Percentiles rank a stretch among this genome's conserved stretches.
Evolutionary conservation across 2,329 filamentous ascomycete genomes (phyloP).

Genomic region (Pseudophaeomoniella oleicola): DNA sequence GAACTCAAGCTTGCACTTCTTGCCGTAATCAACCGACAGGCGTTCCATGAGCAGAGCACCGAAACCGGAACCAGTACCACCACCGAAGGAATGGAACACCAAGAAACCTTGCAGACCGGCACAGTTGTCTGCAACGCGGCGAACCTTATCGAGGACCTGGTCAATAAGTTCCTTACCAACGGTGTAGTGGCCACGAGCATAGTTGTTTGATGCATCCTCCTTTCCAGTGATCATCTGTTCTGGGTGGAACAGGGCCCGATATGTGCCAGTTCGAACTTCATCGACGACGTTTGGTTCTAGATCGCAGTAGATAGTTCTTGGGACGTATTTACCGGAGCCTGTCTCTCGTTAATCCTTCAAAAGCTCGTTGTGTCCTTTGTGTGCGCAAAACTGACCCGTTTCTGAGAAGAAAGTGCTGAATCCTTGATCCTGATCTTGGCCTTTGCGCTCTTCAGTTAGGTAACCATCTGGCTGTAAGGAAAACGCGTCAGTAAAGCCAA

Average conservation of each 20-base stretch:
- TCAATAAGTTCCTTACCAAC: constrained; percentile 99
- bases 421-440: constrained; percentile 79
- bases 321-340: constrained; percentile 98
- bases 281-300: constrained; percentile 99
- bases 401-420: constrained; percentile 99
- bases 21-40: constrained; percentile 96
- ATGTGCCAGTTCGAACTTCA: constrained; percentile 93
- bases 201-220: constrained; percentile 99
- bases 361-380: background rate
- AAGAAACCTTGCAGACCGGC: constrained; percentile 97
- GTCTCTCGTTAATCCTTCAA: constrained; percentile 2
- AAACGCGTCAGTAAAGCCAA: constrained; percentile 21
- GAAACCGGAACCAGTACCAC: constrained; percentile 96
- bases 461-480: constrained; percentile 77
- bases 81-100: constrained; percentile 99
- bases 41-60: constrained; percentile 95
- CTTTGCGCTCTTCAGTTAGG: constrained; percentile 96
- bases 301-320: constrained; percentile 98
- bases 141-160: constrained; percentile 92
- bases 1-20: constrained; percentile 99
- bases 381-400: constrained; percentile 56
- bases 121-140: constrained; percentile 95
- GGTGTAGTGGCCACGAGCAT: constrained; percentile 98
- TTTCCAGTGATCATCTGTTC: constrained; percentile 99
- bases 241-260: constrained; percentile 94